A percentile compares a stretch with the other conserved stretches of the same genome.
Conservation (phyloP, 441 rosid genomes). For the Gossypium davidsonii region DNA sequence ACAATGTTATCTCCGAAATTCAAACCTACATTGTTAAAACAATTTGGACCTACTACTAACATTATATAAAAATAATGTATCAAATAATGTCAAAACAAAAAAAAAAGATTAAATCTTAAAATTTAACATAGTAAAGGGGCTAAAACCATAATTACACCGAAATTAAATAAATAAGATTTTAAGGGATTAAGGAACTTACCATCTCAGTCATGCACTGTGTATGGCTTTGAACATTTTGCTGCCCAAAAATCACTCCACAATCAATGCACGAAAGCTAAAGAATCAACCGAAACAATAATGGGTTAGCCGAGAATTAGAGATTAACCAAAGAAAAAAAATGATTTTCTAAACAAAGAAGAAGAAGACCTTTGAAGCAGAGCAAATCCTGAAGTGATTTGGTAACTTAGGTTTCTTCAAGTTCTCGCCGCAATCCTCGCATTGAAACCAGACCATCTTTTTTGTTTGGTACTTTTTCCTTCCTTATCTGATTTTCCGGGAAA, state of each 20-base stretch:
- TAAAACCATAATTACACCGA: too few relatives aligned
- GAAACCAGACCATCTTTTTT: constrained; percentile 86
- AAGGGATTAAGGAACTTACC: constrained; percentile 31
- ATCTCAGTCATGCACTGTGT: constrained; percentile 87
- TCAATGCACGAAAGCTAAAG: constrained; percentile 84
- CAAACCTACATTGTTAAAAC: too few relatives aligned
- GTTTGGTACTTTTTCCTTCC: background rate
- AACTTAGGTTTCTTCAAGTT: constrained; percentile 89
- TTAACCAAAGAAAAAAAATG: background rate
- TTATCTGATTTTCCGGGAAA: background rate
- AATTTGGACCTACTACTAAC: too few relatives aligned
- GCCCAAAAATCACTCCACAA: constrained; percentile 78
- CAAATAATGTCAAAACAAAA: too few relatives aligned
- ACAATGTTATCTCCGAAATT: too few relatives aligned
- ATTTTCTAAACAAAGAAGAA: background rate
- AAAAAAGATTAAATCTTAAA: too few relatives aligned
- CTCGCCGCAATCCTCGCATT: constrained; percentile 94
- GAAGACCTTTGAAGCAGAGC: constrained; percentile 72
- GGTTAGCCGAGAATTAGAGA: background rate
- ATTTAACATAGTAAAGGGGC: too few relatives aligned
- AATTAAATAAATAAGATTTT: background rate
- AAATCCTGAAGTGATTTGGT: constrained; percentile 67
- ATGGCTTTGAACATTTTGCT: constrained; percentile 69
- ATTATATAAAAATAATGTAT: too few relatives aligned
- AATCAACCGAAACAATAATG: background rate